Evolutionary conservation across 768 basidiomycete genomes (phyloP), one percentile per base, ranked within the genome.

Genomic region (Kwoniella botswanensis): DNA sequence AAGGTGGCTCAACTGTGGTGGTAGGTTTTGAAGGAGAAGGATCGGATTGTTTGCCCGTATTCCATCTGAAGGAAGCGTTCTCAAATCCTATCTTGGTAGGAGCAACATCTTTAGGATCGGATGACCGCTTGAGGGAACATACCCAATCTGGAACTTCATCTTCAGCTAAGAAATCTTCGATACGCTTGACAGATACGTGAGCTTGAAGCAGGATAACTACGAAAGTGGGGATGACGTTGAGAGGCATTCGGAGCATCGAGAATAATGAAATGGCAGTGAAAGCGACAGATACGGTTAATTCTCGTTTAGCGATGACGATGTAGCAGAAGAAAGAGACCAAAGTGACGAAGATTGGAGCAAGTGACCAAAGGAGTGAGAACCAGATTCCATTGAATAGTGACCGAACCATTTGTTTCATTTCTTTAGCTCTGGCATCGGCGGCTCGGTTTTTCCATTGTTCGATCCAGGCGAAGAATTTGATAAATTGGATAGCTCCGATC

Each of bases 221-320:
- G 67, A 74, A 83, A 56, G 72, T 85, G 0, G 93, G 93, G 59
- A 96, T 89, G 35, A 92, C 87, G 75, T 92, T 92, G 57, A 94
- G 84, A 0, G 93, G 93, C 21, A 79, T 81, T 50, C 79, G 75
- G 3, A 97, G 86, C 94, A 97, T 94, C 57, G 86, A 86, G 83
- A 96, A 96, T 54, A 96, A 82, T 0, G 93, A 88, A 44, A 97
- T 91, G 0, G 93, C 90, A 55, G 94, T 96, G 79, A 96, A 96
- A 0, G 95, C 94, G 18, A 89, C 87, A 10, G 90, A 86, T 60
- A 94, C 86, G 0, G 92, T 91, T 58, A 98, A 82, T 79, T 92
- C 85, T 57, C 92, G 91, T 73, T 87, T 88, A 72, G 88, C 84
- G 29, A 94, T 88, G 71, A 88, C 93, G 21, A 86, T 86, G 76